Evolutionary conservation across 306 rosid genomes (phyloP).

Genomic region (Heteromeles arbutifolia): DNA sequence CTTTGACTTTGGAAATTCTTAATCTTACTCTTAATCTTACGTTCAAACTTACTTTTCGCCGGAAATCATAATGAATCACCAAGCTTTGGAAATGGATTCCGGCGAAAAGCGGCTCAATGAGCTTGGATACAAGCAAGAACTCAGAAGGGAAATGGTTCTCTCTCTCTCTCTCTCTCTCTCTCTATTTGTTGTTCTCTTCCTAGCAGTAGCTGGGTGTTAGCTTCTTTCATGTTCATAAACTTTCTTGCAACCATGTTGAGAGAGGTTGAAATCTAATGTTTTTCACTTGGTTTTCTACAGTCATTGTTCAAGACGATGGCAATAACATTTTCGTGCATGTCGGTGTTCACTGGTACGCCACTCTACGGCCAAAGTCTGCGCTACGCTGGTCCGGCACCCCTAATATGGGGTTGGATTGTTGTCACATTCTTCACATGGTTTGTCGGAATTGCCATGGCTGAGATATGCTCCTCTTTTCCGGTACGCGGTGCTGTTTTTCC

Average conservation of each 20-base stretch:
- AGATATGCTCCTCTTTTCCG: slow-evolving; percentile 32
- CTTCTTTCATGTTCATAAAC: background rate
- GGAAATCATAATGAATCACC: background rate
- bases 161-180: background rate
- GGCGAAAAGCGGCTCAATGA: slow-evolving; percentile 46
- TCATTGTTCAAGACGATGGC: slow-evolving; percentile 25
- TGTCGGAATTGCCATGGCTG: slow-evolving; percentile 35
- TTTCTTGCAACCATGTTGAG: background rate
- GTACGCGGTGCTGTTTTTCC: slow-evolving; percentile 5
- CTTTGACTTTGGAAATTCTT: too few relatives aligned
- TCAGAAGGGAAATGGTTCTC: slow-evolving; percentile 38
- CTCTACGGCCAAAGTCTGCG: slow-evolving; percentile 25
- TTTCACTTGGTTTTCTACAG: slow-evolving; percentile 1
- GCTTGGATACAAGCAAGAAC: slow-evolving; percentile 50
- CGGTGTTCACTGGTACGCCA: slow-evolving; percentile 28
- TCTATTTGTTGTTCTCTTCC: too few relatives aligned
- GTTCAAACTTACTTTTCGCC: too few relatives aligned
- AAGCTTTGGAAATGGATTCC: slow-evolving; percentile 27
- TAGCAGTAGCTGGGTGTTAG: background rate
- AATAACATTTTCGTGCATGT: slow-evolving; percentile 29
- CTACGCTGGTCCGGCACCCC: slow-evolving; percentile 30
- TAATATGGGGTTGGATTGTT: slow-evolving; percentile 22
- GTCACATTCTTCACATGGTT: slow-evolving; percentile 31
- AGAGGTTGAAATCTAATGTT: background rate
- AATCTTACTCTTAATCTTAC: too few relatives aligned